These are phyloP conservation scores for Colletotrichum acutatum DNA, from an alignment of 2,329 filamentous ascomycete genomes.

Conservation along the genomic window DNA sequence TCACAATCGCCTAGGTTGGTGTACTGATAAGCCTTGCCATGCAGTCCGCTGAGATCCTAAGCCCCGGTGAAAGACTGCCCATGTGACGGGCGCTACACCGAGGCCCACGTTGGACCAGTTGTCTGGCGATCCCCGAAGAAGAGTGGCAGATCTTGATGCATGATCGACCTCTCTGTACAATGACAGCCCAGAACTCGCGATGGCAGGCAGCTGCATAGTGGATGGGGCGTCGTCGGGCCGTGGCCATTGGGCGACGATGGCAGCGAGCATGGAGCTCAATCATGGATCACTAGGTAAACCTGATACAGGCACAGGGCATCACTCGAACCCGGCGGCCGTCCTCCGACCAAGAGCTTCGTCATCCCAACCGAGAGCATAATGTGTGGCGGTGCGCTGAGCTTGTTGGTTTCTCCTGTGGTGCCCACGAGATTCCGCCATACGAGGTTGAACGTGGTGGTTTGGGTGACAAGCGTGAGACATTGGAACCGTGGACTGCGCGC, in stretches of 20 bases:
- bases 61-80: not conserved
- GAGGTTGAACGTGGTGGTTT: not conserved
- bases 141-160: conserved; percentile 8
- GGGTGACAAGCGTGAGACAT: not conserved
- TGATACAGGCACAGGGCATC: conserved; percentile 16
- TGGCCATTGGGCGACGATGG: not conserved
- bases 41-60: not conserved
- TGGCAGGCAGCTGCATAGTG: conserved; percentile 5
- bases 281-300: conserved; percentile 4
- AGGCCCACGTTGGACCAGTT: not conserved
- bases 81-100: not conserved
- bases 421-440: not conserved
- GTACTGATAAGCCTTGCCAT: not conserved
- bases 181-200: not conserved
- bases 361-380: not conserved
- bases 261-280: not conserved
- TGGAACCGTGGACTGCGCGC: not conserved
- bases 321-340: not conserved
- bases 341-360: not conserved
- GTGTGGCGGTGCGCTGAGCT: not conserved
- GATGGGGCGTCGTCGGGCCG: not conserved
- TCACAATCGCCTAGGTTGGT: not conserved
- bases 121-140: conserved; percentile 6
- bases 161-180: not conserved
- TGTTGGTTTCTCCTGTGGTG: not conserved